Base-by-base conservation (phyloP, 192 early-diverging fungal genomes). In the Chytriomyces sp. region DNA sequence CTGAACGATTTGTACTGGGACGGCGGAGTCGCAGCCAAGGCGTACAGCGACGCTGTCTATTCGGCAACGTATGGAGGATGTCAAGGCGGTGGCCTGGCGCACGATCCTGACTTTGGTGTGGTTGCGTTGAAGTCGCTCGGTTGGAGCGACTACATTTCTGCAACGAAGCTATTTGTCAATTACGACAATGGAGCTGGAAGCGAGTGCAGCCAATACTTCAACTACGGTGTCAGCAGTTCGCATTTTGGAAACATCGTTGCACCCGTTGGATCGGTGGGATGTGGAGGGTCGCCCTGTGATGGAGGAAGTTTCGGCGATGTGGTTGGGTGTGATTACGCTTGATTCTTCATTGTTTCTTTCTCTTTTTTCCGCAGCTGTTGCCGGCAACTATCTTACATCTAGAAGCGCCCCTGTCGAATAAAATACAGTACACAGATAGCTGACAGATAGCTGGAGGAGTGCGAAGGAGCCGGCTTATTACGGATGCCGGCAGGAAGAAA, bases 241-340 rank as follows among this genome's bases (percentile, higher is more conserved):
- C 66, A 68, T 34, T 68, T 68, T 68, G 66, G 31, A 5, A 39
- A 39, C 34, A 68, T 68, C 28, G 66, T 68, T 38, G 66, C 22
- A 5, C 36, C 17, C 12, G 33, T 30, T 17, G 17, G 36, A 2
- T 17, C n/a, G 5, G 5, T 68, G 22, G 66, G 66, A 10, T 68
- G 66, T 56, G n/a, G 52, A 8, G 52, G 7, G 2, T 6, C 49
- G 44, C 22, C 5, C 36, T 68, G 66, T 38, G 14, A 39, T 40
- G 44, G 40, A 39, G 44, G 64, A 2, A 25, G 44, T 52, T 3
- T 7, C 3, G 22, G 17, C 19, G n/a, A 8, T 12, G 52, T 68
- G 7, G 33, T 68, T 56, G 66, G 52, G 7, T 68, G 66, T 28
- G 66, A 68, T 36, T 68, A 68, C 36, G 25, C 39, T 19, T 68